Evolutionary conservation across 2,329 filamentous ascomycete species (phyloP).

Genomic region (Colletotrichum sp.): DNA sequence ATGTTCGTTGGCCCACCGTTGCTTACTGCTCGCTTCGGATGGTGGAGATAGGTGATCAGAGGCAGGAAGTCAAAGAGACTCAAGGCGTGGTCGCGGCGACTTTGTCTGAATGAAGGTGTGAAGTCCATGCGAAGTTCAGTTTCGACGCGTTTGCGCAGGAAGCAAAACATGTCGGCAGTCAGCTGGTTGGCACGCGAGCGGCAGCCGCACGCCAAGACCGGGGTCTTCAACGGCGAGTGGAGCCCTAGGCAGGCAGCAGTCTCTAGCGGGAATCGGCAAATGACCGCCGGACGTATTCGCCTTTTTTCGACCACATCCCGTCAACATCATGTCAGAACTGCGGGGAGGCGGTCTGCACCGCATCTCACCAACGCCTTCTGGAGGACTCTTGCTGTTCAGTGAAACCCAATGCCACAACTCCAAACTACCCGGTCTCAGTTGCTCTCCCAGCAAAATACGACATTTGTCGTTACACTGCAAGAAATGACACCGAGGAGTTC

Average conservation of each 20-base stretch:
- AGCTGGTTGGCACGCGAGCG: neutral
- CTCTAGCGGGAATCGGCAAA: neutral
- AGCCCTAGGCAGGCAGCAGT: neutral
- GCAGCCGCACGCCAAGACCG: neutral
- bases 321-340: neutral
- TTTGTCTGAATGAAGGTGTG: neutral
- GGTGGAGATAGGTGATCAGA: rapidly evolving
- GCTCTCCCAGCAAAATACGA: too few species aligned
- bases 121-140: neutral
- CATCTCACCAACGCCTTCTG: neutral
- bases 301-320: neutral
- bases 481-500: too few species aligned
- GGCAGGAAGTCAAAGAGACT: neutral
- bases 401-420: neutral
- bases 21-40: neutral
- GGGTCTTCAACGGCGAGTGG: neutral
- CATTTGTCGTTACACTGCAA: too few species aligned
- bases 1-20: neutral
- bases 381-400: neutral
- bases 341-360: neutral
- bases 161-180: rapidly evolving
- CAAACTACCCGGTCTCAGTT: too few species aligned
- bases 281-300: neutral
- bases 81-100: neutral
- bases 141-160: rapidly evolving